Evolutionary conservation across 108 stramenopile species (phyloP).

Genomic region (Nannochloropsis salina): DNA sequence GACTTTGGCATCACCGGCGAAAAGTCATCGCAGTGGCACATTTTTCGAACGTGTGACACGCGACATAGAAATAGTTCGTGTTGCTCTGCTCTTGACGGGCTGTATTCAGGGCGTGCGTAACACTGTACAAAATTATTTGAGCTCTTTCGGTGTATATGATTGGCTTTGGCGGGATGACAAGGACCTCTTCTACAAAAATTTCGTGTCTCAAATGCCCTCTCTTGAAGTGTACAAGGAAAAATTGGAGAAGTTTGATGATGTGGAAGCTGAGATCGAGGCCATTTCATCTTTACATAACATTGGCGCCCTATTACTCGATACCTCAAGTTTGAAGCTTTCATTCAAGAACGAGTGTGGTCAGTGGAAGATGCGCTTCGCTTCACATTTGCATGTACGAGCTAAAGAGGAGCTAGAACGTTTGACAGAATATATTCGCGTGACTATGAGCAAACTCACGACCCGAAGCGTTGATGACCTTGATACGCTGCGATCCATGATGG

Average conservation of each 20-base stretch:
- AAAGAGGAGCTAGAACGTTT: slow-evolving; percentile 60
- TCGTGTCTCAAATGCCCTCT: slow-evolving; percentile 62
- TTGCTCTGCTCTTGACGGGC: slow-evolving; percentile 76
- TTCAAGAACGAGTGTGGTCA: slow-evolving; percentile 64
- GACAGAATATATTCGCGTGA: slow-evolving; percentile 69
- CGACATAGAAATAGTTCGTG: slow-evolving; percentile 79
- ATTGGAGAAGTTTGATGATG: slow-evolving; percentile 58
- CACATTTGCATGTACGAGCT: slow-evolving; percentile 59
- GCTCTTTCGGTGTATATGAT: slow-evolving; percentile 63
- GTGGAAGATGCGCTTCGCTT: slow-evolving; percentile 67
- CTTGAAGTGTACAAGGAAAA: slow-evolving; percentile 69
- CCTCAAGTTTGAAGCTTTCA: slow-evolving; percentile 64
- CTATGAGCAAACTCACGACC: slow-evolving; percentile 48
- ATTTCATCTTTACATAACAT: slow-evolving; percentile 72
- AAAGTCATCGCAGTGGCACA: slow-evolving; percentile 31
- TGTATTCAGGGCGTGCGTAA: slow-evolving; percentile 72
- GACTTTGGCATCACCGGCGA: too few species aligned
- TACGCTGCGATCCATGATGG: slow-evolving; percentile 72
- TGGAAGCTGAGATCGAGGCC: slow-evolving; percentile 62
- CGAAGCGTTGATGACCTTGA: slow-evolving; percentile 64
- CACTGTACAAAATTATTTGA: slow-evolving; percentile 73
- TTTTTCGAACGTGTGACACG: slow-evolving; percentile 81
- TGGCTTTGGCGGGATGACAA: slow-evolving; percentile 83
- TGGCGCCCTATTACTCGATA: slow-evolving; percentile 76
- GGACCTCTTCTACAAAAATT: slow-evolving; percentile 67